Evolutionary conservation across 306 rosid genomes (phyloP).

Genomic region (Senna tora): DNA sequence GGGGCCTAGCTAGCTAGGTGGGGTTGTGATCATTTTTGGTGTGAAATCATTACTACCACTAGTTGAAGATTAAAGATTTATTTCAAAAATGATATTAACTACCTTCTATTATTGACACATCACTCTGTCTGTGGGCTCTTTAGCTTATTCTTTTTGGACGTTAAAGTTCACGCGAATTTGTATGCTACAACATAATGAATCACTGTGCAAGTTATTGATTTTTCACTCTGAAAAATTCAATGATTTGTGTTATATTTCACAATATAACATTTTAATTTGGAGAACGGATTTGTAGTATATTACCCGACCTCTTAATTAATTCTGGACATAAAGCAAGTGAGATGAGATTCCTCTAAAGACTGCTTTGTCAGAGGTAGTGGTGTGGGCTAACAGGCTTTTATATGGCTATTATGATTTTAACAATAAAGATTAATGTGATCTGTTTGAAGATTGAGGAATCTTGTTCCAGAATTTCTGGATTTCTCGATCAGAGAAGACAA

Average conservation of each 20-base stretch:
- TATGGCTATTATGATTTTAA: constrained; percentile 7
- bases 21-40: constrained; percentile 42
- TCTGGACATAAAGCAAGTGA: neutral
- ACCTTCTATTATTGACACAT: constrained; percentile 55
- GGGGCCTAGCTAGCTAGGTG: constrained; percentile 32
- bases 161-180: neutral
- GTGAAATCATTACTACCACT: constrained; percentile 62
- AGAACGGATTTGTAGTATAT: no score
- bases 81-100: neutral
- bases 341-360: neutral
- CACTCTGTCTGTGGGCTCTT: constrained; percentile 36
- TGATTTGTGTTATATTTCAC: no score
- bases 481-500: constrained; percentile 42
- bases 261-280: no score
- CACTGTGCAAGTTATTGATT: neutral
- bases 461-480: constrained; percentile 38
- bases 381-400: neutral
- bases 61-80: constrained; percentile 39
- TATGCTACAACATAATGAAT: neutral
- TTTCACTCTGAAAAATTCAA: neutral
- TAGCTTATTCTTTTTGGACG: constrained; percentile 6
- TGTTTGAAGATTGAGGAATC: constrained; percentile 4
- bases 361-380: neutral
- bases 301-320: no score
- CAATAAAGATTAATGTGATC: constrained; percentile 34